Percentiles rank a stretch among this genome's conserved stretches.
These are phyloP conservation scores for Pseudozyma sp. DNA, from an alignment of 1,284 basidiomycete species.

Conservation along the genomic window DNA sequence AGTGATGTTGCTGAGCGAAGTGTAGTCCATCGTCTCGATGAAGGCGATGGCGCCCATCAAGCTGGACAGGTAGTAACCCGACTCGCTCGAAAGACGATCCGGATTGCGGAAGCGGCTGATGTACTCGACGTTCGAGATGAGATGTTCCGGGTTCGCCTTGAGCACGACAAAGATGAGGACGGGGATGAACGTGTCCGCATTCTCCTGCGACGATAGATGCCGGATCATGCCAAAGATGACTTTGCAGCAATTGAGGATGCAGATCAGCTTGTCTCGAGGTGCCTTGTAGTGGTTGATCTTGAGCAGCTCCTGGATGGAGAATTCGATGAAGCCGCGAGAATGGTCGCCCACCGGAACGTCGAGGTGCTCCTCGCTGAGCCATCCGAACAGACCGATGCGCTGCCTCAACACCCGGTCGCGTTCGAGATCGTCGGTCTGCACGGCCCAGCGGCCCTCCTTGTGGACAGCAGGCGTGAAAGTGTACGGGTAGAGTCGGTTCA, in stretches of 20 bases:
- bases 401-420: conserved; percentile 89
- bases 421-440: conserved; percentile 90
- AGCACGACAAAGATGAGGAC: conserved; percentile 94
- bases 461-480: conserved; percentile 66
- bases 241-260: conserved; percentile 97
- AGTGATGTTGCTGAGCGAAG: conserved; percentile 88
- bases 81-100: conserved; percentile 88
- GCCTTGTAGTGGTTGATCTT: conserved; percentile 99
- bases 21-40: conserved; percentile 96
- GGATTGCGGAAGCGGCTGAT: conserved; percentile 95
- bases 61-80: conserved; percentile 96
- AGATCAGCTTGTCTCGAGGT: conserved; percentile 96
- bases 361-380: conserved; percentile 88
- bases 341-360: conserved; percentile 72
- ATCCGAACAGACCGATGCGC: conserved; percentile 88
- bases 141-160: conserved; percentile 89
- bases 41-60: conserved; percentile 84
- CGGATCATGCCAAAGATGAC: conserved; percentile 97
- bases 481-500: conserved; percentile 86
- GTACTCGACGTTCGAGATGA: conserved; percentile 90
- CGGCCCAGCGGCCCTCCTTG: conserved; percentile 63
- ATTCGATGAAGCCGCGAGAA: conserved; percentile 85
- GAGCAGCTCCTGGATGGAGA: conserved; percentile 85
- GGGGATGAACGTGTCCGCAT: conserved; percentile 89
- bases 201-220: conserved; percentile 74